Base-by-base conservation (phyloP, 768 basidiomycete genomes). In the Dentipellis sp. region DNA sequence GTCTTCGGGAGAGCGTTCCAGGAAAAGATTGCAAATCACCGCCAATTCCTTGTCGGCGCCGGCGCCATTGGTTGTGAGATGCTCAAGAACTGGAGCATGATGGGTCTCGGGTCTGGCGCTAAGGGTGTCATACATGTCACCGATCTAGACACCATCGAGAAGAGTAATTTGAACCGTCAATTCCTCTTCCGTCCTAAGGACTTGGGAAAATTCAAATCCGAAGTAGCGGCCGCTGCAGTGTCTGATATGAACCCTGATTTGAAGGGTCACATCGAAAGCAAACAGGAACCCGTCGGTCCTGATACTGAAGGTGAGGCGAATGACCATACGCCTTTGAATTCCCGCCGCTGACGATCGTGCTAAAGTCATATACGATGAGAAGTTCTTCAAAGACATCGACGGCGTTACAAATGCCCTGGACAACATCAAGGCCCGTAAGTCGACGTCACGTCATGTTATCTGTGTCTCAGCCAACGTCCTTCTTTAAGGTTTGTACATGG, bases 81-180 rank as follows among this genome's bases (percentile, higher is more conserved):
- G 97, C 74, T 99, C 65, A 99, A 99, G 78, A 99, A 98, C 71
- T 99, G 97, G 97, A 89, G 91, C 62, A 90, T 98, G 92, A 95
- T 98, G 79, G 97, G 97, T 58, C 74, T 99, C 48, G 94, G 82
- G 7, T 80, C 86, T 34, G 91, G 91, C 10, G 75, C 80, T 14
- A 76, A 83, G 42, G 97, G 91, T 10, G 72, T 78, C 52, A 90
- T 99, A 56, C 84, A 94, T 64, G 91, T 98, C 55, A 98, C 97
- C 5, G 97, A 99, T 70, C 71, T 99, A 64, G 97, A 99, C 70
- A 97, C 94, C 34, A 99, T 99, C 67, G 97, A 99, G 76, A 99
- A 99, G 81, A 94, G 91, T 64, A 99, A 99, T 70, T 72, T 99
- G 55, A 99, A 99, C 71, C 77, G 97, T 56, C 97, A 99, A 68